Percentiles rank a stretch among this genome's conserved stretches.
Evolutionary conservation across 352 stramenopile genomes (phyloP).

Genomic region (Halophytophthora batemanensis): DNA sequence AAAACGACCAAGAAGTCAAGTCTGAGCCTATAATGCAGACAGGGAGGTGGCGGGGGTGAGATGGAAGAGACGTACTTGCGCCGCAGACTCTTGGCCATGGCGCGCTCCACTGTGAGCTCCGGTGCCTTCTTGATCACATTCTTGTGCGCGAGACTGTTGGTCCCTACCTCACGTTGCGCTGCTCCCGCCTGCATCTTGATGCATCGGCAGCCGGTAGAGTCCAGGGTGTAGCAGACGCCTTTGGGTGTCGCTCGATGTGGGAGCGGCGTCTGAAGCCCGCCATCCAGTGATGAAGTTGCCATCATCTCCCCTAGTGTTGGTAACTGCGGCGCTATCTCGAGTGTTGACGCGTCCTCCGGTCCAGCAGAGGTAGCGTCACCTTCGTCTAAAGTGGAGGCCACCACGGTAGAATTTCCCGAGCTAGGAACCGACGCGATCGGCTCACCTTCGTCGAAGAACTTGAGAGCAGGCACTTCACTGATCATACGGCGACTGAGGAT

Average conservation of each 20-base stretch:
- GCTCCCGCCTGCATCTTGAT: conserved; percentile 69
- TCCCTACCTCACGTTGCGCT: conserved; percentile 6
- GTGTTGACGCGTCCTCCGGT: not conserved
- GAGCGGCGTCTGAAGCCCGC: conserved; percentile 10
- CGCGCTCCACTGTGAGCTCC: conserved; percentile 54
- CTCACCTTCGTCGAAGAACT: conserved; percentile 68
- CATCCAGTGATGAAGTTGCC: conserved; percentile 3
- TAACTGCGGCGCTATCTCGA: not conserved
- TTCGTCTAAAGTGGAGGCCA: not conserved
- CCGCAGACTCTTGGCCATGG: conserved; percentile 47
- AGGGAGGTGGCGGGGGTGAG: not conserved
- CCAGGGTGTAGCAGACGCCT: conserved; percentile 75
- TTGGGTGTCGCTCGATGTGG: conserved; percentile 15
- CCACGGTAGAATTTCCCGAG: not conserved
- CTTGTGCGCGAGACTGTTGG: not conserved
- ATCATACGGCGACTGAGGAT: conserved; percentile 77
- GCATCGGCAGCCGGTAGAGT: conserved; percentile 49
- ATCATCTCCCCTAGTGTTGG: conserved; percentile 23
- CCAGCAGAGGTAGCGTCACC: not conserved
- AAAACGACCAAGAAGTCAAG: not conserved
- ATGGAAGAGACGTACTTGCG: conserved; percentile 42
- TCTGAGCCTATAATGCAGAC: not conserved
- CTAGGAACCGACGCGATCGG: not conserved
- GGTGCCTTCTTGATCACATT: conserved; percentile 20
- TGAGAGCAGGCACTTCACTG: conserved; percentile 65